These are phyloP conservation scores for Closterium sp. DNA, from an alignment of 139 green algal species.

Conservation along the genomic window DNA sequence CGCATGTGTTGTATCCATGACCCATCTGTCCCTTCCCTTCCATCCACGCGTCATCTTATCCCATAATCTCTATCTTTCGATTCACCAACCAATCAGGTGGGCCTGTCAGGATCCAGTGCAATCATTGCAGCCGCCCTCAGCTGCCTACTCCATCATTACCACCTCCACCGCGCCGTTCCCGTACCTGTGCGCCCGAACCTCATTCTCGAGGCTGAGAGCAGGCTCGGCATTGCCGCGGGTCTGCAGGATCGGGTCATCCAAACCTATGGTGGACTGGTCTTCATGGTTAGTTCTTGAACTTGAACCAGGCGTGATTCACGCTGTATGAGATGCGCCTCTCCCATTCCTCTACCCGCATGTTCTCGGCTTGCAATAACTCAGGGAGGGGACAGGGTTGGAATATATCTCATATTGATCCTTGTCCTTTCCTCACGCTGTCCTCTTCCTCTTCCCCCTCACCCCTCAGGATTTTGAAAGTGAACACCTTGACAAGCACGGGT, in stretches of 20 bases:
- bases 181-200: slow-evolving; percentile 62
- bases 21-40: too few relatives aligned
- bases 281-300: slow-evolving; percentile 83
- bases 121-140: slow-evolving; percentile 76
- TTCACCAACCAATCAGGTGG: slow-evolving; percentile 60
- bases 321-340: too few relatives aligned
- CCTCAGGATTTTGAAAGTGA: not conserved
- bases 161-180: slow-evolving; percentile 61
- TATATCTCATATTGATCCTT: too few relatives aligned
- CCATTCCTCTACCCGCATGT: too few relatives aligned
- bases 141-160: slow-evolving; percentile 77
- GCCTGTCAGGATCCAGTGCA: slow-evolving; percentile 82
- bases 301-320: too few relatives aligned
- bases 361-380: too few relatives aligned
- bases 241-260: slow-evolving; percentile 88
- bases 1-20: too few relatives aligned
- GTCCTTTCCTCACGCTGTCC: slow-evolving; percentile 72
- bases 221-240: slow-evolving; percentile 84
- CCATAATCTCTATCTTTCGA: not conserved
- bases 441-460: slow-evolving; percentile 48
- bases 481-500: not conserved
- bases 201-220: slow-evolving; percentile 71
- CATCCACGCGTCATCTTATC: too few relatives aligned
- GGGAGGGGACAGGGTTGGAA: too few relatives aligned
- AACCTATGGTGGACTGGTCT: slow-evolving; percentile 82